Evolutionary conservation across 2,329 filamentous ascomycete genomes (phyloP).

Genomic region (Ophiostoma pallidulum): DNA sequence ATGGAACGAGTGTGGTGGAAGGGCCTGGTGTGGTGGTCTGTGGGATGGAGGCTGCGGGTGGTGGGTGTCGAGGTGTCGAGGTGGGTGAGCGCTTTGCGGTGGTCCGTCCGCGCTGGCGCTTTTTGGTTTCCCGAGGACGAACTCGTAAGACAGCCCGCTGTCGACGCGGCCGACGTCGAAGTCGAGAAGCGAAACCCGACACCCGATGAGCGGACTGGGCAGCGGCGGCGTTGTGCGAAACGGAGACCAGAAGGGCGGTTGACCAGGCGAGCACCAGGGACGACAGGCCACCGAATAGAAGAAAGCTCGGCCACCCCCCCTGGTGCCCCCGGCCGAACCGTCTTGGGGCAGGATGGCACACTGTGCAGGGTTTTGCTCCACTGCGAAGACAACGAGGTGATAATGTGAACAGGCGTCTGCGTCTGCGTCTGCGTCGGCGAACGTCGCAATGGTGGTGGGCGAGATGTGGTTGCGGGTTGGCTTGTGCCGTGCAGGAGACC

Average conservation of each 20-base stretch:
- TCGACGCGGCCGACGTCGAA: no score
- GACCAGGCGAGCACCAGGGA: no score
- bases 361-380: constrained; percentile 8
- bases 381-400: neutral
- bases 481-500: constrained; percentile 10
- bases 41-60: neutral
- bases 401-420: no score
- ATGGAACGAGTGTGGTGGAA: constrained; percentile 1
- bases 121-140: no score
- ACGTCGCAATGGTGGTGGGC: neutral
- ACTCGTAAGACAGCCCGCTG: no score
- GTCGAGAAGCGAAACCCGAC: no score
- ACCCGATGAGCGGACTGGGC: no score
- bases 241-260: neutral
- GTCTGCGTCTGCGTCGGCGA: neutral
- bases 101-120: no score
- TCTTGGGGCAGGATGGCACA: constrained; percentile 1
- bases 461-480: constrained; percentile 4
- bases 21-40: neutral
- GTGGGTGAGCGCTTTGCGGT: no score
- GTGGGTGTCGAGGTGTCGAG: neutral
- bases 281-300: neutral
- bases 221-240: no score
- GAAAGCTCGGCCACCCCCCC: neutral
- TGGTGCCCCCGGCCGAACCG: constrained; percentile 12